These are phyloP conservation scores for Clarkia xantiana DNA, from an alignment of 345 rosid species.

Conservation along the genomic window DNA sequence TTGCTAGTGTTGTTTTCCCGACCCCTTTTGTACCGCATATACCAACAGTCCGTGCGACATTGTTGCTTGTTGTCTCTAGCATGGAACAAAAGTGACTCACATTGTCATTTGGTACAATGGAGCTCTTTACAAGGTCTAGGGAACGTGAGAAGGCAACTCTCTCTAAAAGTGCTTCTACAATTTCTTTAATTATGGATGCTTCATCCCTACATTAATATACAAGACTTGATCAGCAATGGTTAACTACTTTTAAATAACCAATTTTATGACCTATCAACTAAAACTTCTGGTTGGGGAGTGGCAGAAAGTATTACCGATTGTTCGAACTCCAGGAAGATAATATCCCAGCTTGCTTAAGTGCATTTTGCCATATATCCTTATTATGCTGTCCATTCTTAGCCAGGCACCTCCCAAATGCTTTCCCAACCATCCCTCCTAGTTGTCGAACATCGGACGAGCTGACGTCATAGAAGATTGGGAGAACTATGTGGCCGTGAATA, in stretches of 20 bases:
- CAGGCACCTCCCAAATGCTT: background rate
- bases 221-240: too few relatives aligned
- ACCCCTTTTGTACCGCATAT: background rate
- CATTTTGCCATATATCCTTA: too few relatives aligned
- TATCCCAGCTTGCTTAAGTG: too few relatives aligned
- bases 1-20: background rate
- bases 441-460: background rate
- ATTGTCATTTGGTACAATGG: too few relatives aligned
- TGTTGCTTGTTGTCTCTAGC: background rate
- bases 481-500: constrained; percentile 2
- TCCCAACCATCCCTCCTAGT: background rate
- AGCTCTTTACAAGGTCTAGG: background rate
- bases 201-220: background rate
- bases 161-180: background rate
- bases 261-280: background rate
- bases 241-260: background rate
- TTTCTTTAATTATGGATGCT: background rate
- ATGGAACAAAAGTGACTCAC: background rate
- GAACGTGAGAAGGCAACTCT: background rate
- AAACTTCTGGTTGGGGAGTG: too few relatives aligned
- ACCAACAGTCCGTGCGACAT: background rate
- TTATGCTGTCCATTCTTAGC: background rate
- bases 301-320: background rate
- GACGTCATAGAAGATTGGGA: too few relatives aligned
- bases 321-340: too few relatives aligned